Base-by-base conservation (phyloP, 495 filamentous ascomycete species). In the Talaromyces proteolyticus region DNA sequence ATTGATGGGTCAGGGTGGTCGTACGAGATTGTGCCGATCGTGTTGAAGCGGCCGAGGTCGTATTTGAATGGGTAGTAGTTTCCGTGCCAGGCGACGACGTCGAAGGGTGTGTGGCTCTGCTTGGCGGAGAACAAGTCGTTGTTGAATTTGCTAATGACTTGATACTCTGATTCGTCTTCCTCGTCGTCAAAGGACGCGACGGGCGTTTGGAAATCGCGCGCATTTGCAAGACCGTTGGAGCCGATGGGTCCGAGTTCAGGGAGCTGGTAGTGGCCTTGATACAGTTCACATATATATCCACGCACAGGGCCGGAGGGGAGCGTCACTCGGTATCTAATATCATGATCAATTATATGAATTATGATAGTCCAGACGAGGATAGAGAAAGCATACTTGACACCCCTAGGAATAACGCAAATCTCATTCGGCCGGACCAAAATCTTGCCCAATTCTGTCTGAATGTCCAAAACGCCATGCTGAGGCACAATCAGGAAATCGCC, bases 211-310 rank as follows among this genome's bases (percentile, higher is more conserved):
- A 96, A 96, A 62, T 96, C 91, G 12, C 91, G 82, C 1, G 82
- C 78, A 58, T 96, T 95, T 54, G 91, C 91, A 3, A 96, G 82
- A 38, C 90, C 77, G 59, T 91, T 91, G 42, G 83, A 87, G 5
- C 91, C 91, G 56, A 96, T 95, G 29, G 91, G 90, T 2, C 91
- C 91, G 3, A 96, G 75, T 57, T 95, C 90, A 1, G 91, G 91
- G 6, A 96, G 85, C 45, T 79, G 63, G 64, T 88, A 96, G 67
- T 93, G 89, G 19, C 84, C 85, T 54, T 89, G 82, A 67, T 92
- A 95, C 3, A 94, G 73, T 66, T 96, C 91, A 36, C 92, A 78
- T 21, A 91, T 87, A 62, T 95, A 96, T 43, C 91, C 91, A 54
- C 89, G 74, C 3, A 84, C 84, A 2, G 84, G 81, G 6, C 83